phyloP scores from a whole-genome alignment of 768 basidiomycete species.

The Lentinula aciculospora region DNA sequence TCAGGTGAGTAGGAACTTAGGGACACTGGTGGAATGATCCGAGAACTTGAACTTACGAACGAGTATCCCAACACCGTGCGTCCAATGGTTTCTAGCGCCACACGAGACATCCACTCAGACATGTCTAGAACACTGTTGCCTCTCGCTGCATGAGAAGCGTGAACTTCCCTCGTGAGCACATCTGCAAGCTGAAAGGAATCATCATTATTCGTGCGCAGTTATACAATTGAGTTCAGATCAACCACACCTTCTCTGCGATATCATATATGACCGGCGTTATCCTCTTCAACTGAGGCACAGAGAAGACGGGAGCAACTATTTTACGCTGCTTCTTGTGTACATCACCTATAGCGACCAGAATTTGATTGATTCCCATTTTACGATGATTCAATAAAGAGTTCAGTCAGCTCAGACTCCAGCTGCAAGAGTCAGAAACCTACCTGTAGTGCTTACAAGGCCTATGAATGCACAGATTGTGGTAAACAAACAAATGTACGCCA shows the following conservation, averaged over 20 bases:
- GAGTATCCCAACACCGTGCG: constrained; percentile 39
- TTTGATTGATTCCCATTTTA: neutral
- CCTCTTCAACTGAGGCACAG: constrained; percentile 35
- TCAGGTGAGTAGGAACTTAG: neutral
- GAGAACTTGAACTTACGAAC: constrained; percentile 17
- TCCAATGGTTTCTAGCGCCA: constrained; percentile 38
- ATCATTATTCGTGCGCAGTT: neutral
- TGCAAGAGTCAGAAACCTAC: neutral
- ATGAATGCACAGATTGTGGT: neutral
- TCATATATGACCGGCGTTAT: constrained; percentile 39
- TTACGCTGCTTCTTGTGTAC: constrained; percentile 45
- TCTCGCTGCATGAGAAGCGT: constrained; percentile 8
- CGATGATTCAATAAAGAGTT: neutral
- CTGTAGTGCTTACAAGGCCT: constrained; percentile 3
- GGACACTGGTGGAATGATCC: no score
- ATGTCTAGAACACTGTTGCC: constrained; percentile 30
- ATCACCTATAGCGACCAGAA: constrained; percentile 26
- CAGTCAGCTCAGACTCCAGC: neutral
- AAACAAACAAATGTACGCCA: neutral
- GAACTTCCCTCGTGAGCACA: constrained; percentile 23
- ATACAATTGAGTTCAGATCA: neutral
- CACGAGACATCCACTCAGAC: constrained; percentile 40
- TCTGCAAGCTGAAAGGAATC: constrained; percentile 18
- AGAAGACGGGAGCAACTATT: constrained; percentile 43
- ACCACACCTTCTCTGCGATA: constrained; percentile 37